Evolutionary conservation across 2,329 filamentous ascomycete species (phyloP).

Genomic region (Aspergillus sp.): DNA sequence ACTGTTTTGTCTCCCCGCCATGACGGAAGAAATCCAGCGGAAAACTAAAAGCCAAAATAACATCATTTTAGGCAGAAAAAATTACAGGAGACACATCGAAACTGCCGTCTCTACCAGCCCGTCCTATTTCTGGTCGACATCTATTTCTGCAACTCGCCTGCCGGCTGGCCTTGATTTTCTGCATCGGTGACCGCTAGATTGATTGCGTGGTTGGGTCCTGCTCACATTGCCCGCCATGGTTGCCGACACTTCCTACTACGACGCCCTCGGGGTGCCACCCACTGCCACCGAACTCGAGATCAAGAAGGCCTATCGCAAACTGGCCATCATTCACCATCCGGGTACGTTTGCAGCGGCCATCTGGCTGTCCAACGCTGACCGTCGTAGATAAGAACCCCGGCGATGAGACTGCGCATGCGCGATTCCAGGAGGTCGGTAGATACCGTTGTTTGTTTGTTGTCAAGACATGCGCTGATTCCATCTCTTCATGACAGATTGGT

Average conservation of each 20-base stretch:
- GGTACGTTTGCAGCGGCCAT: conserved; percentile 50
- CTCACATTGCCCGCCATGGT: conserved; percentile 63
- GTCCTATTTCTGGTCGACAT: background rate
- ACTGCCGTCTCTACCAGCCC: background rate
- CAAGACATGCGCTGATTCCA: background rate
- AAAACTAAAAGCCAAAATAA: conserved; percentile 5
- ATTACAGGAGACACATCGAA: conserved; percentile 7
- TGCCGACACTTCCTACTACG: conserved; percentile 85
- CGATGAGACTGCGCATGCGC: conserved; percentile 88
- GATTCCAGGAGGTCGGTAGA: conserved; percentile 77
- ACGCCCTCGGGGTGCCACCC: conserved; percentile 79
- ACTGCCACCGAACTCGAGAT: conserved; percentile 89
- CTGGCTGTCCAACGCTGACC: conserved; percentile 22
- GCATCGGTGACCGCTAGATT: background rate
- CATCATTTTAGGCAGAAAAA: conserved; percentile 28
- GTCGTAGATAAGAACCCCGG: conserved; percentile 90
- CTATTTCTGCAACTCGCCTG: background rate
- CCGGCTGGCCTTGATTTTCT: background rate
- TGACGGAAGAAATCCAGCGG: conserved; percentile 25
- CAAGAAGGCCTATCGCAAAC: conserved; percentile 94
- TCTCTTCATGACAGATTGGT: conserved; percentile 54
- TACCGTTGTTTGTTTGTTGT: conserved; percentile 1
- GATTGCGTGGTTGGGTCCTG: conserved; percentile 7
- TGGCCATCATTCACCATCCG: conserved; percentile 90
- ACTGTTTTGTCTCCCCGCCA: conserved; percentile 22